Evolutionary conservation across 176 grass and related monocot species (phyloP), one percentile per base, ranked within the genome.

Genomic region (Lolium perenne): DNA sequence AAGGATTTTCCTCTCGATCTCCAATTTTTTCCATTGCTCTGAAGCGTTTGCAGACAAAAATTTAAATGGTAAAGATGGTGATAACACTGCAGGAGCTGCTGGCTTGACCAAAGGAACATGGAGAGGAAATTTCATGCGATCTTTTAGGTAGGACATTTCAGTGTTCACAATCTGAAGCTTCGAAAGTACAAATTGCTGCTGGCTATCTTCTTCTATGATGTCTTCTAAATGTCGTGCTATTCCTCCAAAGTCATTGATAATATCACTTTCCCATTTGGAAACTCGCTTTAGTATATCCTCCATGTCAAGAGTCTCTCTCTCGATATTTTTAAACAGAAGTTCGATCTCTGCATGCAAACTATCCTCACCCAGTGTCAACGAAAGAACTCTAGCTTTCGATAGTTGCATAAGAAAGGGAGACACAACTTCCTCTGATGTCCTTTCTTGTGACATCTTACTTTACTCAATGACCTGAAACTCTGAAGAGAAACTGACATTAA

Each of bases 181-280:
- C 5, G 55, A 72, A 73, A 3, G 4, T 88, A 88, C 43, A 45
- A 76, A 84, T 21, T 61, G 59, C 10, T 72, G 43, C 7, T 88
- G 80, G 32, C 15, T 72, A 38, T 83, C 87, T 88, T 79, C 87
- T 79, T 88, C 87, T 29, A 88, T 62, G 29, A 88, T 88, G 59
- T 88, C 81, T 72, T 88, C 87, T 57, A 88, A 84, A 83, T 88
- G 53, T 3, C 81, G 64, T 72, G 81, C 87, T 63, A 88, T 88
- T 40, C 87, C 87, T 72, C 87, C 87, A 32, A 88, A 88, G 32
- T 88, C 87, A 79, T 79, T 32, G 11, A 84, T 84, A 20, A 88
- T 71, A 6, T 72, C 81, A 79, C 78, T 71, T 84, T 84, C 87
- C 74, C 87, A 88, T 45, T 60, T 72, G 11, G 81, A 84, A 6